Percentiles rank a stretch among this genome's conserved stretches.
These are phyloP conservation scores for Aspergillus carlsbadensis DNA, from an alignment of 495 filamentous ascomycete species.

Conservation along the genomic window DNA sequence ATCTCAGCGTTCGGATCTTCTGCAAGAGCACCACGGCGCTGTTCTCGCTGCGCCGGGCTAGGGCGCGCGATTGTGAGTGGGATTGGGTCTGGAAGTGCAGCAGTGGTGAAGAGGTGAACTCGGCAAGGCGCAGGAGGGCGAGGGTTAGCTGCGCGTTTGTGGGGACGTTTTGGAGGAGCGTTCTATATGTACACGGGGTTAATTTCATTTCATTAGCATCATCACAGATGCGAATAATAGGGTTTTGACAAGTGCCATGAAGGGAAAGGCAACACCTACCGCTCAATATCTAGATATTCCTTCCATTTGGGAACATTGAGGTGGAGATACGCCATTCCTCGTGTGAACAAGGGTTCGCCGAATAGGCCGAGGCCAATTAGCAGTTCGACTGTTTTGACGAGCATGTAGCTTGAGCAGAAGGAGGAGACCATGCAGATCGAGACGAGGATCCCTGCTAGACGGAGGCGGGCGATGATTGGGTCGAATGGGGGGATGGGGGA, in stretches of 20 bases:
- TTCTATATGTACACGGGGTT: no score
- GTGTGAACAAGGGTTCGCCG: constrained; percentile 69
- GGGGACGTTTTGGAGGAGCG: constrained; percentile 74
- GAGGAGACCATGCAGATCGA: constrained; percentile 59
- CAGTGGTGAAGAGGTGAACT: constrained; percentile 61
- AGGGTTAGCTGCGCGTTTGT: constrained; percentile 85
- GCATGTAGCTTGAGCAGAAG: constrained; percentile 65
- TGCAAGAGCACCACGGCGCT: neutral
- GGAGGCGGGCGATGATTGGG: constrained; percentile 57
- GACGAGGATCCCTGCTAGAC: constrained; percentile 58
- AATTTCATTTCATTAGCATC: neutral
- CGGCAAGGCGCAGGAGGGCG: constrained; percentile 80
- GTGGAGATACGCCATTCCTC: constrained; percentile 63
- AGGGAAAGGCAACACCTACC: constrained; percentile 40
- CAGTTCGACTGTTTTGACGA: constrained; percentile 65
- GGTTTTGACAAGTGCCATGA: no score
- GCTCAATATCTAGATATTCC: constrained; percentile 67
- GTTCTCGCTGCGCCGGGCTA: neutral
- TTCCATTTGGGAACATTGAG: constrained; percentile 70
- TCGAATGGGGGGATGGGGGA: constrained; percentile 58
- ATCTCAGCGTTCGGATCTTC: neutral
- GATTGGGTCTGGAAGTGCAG: neutral
- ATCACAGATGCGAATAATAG: no score
- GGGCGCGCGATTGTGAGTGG: neutral
- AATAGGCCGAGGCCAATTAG: constrained; percentile 74